Evolutionary conservation across 768 basidiomycete genomes (phyloP).

Genomic region (Leccinum disarticulatum): DNA sequence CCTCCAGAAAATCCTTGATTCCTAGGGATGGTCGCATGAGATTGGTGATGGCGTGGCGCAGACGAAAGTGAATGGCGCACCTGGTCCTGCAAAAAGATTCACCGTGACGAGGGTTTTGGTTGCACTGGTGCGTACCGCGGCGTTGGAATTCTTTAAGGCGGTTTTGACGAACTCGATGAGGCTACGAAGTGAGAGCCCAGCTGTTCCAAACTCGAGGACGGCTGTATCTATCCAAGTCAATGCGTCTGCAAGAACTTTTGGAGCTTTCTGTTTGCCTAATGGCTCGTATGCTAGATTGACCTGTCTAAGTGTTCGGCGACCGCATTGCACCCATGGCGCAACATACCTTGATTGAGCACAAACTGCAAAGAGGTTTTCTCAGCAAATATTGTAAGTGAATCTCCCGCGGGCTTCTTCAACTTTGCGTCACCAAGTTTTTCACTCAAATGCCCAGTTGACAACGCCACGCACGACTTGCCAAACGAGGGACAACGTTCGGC

Average conservation of each 20-base stretch:
- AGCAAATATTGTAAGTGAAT: slow-evolving; percentile 76
- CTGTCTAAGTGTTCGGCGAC: slow-evolving; percentile 18
- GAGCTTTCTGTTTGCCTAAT: slow-evolving; percentile 92
- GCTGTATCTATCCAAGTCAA: slow-evolving; percentile 85
- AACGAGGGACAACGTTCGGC: slow-evolving; percentile 82
- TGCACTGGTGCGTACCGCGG: slow-evolving; percentile 87
- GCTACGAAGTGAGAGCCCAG: slow-evolving; percentile 76
- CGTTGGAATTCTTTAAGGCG: slow-evolving; percentile 90
- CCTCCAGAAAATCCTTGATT: slow-evolving; percentile 89
- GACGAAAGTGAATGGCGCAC: slow-evolving; percentile 41
- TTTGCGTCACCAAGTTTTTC: slow-evolving; percentile 98
- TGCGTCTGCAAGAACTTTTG: slow-evolving; percentile 93
- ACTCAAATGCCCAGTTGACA: slow-evolving; percentile 76
- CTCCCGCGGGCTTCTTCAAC: slow-evolving; percentile 93
- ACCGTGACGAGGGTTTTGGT: slow-evolving; percentile 92
- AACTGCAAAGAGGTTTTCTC: slow-evolving; percentile 96
- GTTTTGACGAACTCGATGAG: slow-evolving; percentile 91
- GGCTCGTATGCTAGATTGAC: slow-evolving; percentile 79
- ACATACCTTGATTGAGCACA: slow-evolving; percentile 84
- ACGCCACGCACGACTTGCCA: slow-evolving; percentile 78
- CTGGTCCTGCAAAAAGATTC: slow-evolving; percentile 86
- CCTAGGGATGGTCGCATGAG: slow-evolving; percentile 45
- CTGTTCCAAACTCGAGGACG: slow-evolving; percentile 87
- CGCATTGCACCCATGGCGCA: slow-evolving; percentile 5
- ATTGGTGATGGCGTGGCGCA: not conserved